These are phyloP conservation scores for Saccharomycopsis babjevae DNA, from an alignment of 805 yeast species.

Conservation along the genomic window DNA sequence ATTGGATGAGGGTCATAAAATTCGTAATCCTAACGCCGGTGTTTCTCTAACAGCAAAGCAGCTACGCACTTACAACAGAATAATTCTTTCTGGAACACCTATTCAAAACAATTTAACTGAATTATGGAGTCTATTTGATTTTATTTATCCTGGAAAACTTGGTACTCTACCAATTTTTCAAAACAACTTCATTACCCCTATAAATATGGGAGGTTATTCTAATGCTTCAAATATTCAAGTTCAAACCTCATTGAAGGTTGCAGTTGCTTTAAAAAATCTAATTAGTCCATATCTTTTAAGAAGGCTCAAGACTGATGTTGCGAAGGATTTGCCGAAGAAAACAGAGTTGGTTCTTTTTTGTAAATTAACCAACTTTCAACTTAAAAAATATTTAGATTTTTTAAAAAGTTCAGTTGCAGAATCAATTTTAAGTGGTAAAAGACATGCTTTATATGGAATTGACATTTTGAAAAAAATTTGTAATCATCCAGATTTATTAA, in stretches of 20 bases:
- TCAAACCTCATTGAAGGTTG: slow-evolving; percentile 93
- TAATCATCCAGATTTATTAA: slow-evolving; percentile 84
- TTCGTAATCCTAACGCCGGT: slow-evolving; percentile 86
- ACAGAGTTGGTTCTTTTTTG: slow-evolving; percentile 92
- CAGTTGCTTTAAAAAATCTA: slow-evolving; percentile 77
- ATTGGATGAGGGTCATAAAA: slow-evolving; percentile 94
- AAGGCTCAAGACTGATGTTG: slow-evolving; percentile 87
- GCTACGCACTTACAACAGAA: slow-evolving; percentile 70
- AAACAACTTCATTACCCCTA: slow-evolving; percentile 84
- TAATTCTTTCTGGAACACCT: slow-evolving; percentile 92
- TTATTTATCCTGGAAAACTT: slow-evolving; percentile 85
- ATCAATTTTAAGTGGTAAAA: slow-evolving; percentile 61
- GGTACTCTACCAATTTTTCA: slow-evolving; percentile 95
- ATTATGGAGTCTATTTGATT: slow-evolving; percentile 91
- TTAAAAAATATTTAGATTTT: slow-evolving; percentile 62
- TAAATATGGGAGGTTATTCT: slow-evolving; percentile 96
- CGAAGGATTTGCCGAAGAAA: slow-evolving; percentile 86
- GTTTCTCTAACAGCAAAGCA: slow-evolving; percentile 81
- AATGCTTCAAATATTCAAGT: slow-evolving; percentile 94
- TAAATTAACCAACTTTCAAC: slow-evolving; percentile 67
- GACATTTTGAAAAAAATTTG: slow-evolving; percentile 87
- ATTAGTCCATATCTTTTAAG: slow-evolving; percentile 84
- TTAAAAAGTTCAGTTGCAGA: slow-evolving; percentile 65
- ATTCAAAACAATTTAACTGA: slow-evolving; percentile 89
- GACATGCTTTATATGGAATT: slow-evolving; percentile 82